A percentile compares a stretch with the other conserved stretches of the same genome.
phyloP scores from a whole-genome alignment of 2,329 filamentous ascomycete species.

The Colletotrichum sp. region DNA sequence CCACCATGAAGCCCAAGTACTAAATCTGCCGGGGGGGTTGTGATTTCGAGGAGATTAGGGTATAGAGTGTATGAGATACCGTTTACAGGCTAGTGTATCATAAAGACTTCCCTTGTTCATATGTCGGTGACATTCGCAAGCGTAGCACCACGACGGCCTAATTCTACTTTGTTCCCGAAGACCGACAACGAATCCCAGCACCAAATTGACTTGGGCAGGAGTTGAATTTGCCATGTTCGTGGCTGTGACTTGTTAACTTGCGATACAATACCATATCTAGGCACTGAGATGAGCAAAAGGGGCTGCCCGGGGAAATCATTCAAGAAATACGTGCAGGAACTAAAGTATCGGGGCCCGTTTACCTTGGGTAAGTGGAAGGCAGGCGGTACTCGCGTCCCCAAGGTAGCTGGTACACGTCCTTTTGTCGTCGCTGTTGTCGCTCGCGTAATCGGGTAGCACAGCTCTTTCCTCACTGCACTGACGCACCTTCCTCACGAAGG shows the following conservation, averaged over 20 bases:
- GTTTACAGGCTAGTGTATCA: conserved; percentile 59
- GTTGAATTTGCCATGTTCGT: not conserved
- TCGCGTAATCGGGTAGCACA: not conserved
- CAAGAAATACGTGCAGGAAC: not conserved
- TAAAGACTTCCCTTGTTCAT: conserved; percentile 41
- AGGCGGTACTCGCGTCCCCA: not conserved
- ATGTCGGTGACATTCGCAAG: conserved; percentile 19
- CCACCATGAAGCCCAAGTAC: conserved; percentile 86
- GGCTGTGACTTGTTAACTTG: not conserved
- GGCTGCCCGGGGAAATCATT: not conserved
- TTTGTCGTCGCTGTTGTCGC: not conserved
- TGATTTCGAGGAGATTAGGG: conserved; percentile 42
- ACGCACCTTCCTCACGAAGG: not conserved
- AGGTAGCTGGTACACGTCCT: not conserved
- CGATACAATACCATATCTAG: not conserved
- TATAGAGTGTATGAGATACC: conserved; percentile 64
- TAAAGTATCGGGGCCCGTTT: not conserved
- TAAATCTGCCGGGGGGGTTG: conserved; percentile 34
- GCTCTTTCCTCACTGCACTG: not conserved
- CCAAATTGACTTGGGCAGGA: not conserved
- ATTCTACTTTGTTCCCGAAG: conserved; percentile 15
- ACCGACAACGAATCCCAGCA: not conserved
- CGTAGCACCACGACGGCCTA: conserved; percentile 15
- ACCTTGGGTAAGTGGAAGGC: not conserved
- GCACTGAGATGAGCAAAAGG: not conserved